These are phyloP conservation scores for Plenodomus lindquistii DNA, from an alignment of 2,329 filamentous ascomycete species.

Conservation along the genomic window DNA sequence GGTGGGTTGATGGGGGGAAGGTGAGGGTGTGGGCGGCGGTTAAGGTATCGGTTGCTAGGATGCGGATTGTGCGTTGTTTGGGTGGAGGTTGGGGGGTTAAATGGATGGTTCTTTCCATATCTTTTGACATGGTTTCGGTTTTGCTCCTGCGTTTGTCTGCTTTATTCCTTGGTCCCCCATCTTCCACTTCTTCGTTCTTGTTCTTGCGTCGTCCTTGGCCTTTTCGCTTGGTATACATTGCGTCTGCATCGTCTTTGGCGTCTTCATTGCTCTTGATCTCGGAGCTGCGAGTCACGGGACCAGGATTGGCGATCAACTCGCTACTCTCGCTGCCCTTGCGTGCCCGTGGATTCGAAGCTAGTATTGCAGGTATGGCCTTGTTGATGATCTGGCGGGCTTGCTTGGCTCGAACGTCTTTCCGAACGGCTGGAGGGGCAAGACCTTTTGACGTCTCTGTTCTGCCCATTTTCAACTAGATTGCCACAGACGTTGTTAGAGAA, in stretches of 20 bases:
- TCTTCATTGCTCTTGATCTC: neutral
- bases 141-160: slow-evolving; percentile 12
- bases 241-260: slow-evolving; percentile 10
- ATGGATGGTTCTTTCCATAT: neutral
- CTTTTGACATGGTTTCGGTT: slow-evolving; percentile 14
- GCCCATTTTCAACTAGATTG: slow-evolving; percentile 36
- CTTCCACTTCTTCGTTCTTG: slow-evolving; percentile 7
- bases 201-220: slow-evolving; percentile 36
- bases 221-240: slow-evolving; percentile 38
- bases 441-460: slow-evolving; percentile 42
- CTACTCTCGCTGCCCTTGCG: slow-evolving; percentile 58
- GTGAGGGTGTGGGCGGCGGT: slow-evolving; percentile 52
- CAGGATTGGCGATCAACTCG: slow-evolving; percentile 53
- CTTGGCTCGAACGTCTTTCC: slow-evolving; percentile 53
- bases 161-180: slow-evolving; percentile 12
- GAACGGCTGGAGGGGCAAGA: slow-evolving; percentile 42
- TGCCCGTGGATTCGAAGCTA: slow-evolving; percentile 59
- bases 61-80: slow-evolving; percentile 45
- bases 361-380: slow-evolving; percentile 60
- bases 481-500: no score
- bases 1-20: slow-evolving; percentile 9
- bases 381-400: slow-evolving; percentile 62
- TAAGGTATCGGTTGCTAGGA: slow-evolving; percentile 59
- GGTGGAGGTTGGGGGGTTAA: neutral
- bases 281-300: slow-evolving; percentile 6